Evolutionary conservation across 306 rosid species (phyloP), one percentile per base, ranked within the genome.

Genomic region (Alnus rubra): DNA sequence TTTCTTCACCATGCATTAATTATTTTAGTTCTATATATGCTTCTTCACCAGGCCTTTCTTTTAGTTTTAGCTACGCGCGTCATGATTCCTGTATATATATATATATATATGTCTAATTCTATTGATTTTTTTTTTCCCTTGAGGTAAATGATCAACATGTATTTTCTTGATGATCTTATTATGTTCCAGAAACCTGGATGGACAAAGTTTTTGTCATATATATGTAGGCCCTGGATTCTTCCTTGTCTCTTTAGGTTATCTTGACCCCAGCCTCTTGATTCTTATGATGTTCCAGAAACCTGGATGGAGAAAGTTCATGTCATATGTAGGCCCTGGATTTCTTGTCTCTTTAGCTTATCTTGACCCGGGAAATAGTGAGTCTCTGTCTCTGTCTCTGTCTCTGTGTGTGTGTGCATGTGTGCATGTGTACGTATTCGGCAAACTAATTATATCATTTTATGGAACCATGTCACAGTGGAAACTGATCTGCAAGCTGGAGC

Each of bases 401-500:
- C 19, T 7, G 9, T 53, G 3, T 37, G 5, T 9, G 11, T 33
- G 28, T 33, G 28, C 13, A 8, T 64, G 33, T 16, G 45, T 10
- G n/a, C 13, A 8, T 64, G 33, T 16, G 45, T 10, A 3, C n/a
- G 7, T 55, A 4, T 8, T 75, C 33, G 45, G 45, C 9, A 37
- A 4, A 2, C 7, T 4, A 16, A n/a, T n/a, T n/a, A n/a, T 49
- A 35, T n/a, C 5, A 48, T 64, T 50, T 54, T 73, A 73, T n/a
- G n/a, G n/a, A n/a, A n/a, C n/a, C n/a, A n/a, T 47, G 18, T 69
- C 45, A 39, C 87, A 94, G 97, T 94, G 97, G 94, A 94, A 87
- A 94, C 97, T 83, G 98, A 94, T 84, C 87, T 94, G 52, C 98
- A 94, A 87, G 98, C 98, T 14, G 97, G 97, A 81, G 94, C 97